Conservation (phyloP, 768 basidiomycete genomes). For the Gyrodon lividus region DNA sequence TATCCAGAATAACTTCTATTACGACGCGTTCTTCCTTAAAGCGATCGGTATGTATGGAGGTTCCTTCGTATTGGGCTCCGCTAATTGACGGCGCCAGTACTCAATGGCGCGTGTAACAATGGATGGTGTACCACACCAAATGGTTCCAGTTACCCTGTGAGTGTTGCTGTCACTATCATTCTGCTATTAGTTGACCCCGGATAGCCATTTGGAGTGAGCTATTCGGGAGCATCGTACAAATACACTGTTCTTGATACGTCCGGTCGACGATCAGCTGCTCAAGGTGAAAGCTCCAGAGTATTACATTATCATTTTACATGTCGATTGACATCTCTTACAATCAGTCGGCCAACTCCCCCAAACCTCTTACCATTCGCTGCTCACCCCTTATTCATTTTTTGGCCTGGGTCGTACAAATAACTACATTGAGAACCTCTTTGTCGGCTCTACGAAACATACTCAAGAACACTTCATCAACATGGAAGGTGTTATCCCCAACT, state of each 20-base stretch:
- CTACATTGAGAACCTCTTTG: slow-evolving; percentile 98
- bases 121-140: slow-evolving; percentile 70
- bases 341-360: slow-evolving; percentile 91
- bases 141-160: slow-evolving; percentile 71
- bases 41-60: slow-evolving; percentile 68
- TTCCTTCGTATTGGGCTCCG: neutral
- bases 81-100: slow-evolving; percentile 45
- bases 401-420: slow-evolving; percentile 98
- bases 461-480: slow-evolving; percentile 81
- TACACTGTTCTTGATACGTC: slow-evolving; percentile 94
- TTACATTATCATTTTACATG: neutral
- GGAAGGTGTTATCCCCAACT: slow-evolving; percentile 98
- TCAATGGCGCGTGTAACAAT: slow-evolving; percentile 90
- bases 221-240: slow-evolving; percentile 94
- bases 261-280: slow-evolving; percentile 85
- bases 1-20: slow-evolving; percentile 96
- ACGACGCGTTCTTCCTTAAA: slow-evolving; percentile 98
- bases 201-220: slow-evolving; percentile 92
- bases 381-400: slow-evolving; percentile 93
- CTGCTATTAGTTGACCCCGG: slow-evolving; percentile 5
- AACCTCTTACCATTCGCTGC: slow-evolving; percentile 86
- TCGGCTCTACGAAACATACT: slow-evolving; percentile 82
- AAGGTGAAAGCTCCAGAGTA: slow-evolving; percentile 49
- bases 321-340: slow-evolving; percentile 6
- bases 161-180: slow-evolving; percentile 21